Evolutionary conservation across 2,329 filamentous ascomycete species (phyloP).

Genomic region (Beauveria medogensis): DNA sequence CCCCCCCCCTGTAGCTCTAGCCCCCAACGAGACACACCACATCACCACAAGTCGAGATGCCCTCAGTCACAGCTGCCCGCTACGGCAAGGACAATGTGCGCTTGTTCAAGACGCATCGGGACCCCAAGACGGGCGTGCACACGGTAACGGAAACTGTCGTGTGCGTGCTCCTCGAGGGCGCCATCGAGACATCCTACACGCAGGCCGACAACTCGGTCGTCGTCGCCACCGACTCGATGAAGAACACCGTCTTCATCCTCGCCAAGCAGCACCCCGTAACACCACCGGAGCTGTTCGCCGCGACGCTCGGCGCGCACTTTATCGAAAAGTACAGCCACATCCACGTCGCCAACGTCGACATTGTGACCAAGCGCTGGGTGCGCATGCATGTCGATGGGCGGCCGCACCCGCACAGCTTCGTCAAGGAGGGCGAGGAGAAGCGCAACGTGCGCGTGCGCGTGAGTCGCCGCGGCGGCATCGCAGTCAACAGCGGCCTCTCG

Average conservation of each 20-base stretch:
- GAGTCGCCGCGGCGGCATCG: constrained; percentile 60
- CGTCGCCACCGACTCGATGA: constrained; percentile 95
- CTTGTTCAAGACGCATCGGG: constrained; percentile 85
- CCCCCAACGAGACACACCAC: neutral
- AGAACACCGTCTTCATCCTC: constrained; percentile 93
- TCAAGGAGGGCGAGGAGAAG: constrained; percentile 81
- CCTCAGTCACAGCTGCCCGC: constrained; percentile 54
- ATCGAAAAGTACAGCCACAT: constrained; percentile 84
- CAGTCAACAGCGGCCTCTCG: constrained; percentile 68
- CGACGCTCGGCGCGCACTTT: constrained; percentile 81
- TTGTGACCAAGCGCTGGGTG: constrained; percentile 84
- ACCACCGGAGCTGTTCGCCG: constrained; percentile 86
- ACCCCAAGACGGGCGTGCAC: constrained; percentile 69
- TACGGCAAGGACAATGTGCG: constrained; percentile 98
- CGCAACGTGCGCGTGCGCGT: constrained; percentile 71
- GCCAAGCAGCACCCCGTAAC: constrained; percentile 90
- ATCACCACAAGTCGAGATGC: constrained; percentile 34
- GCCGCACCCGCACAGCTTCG: constrained; percentile 91
- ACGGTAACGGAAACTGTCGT: constrained; percentile 93
- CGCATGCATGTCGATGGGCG: constrained; percentile 80
- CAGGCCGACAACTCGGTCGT: constrained; percentile 88
- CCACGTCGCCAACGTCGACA: constrained; percentile 69
- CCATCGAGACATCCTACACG: constrained; percentile 87
- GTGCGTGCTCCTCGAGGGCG: constrained; percentile 83
- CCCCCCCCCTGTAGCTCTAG: neutral